These are phyloP conservation scores for Trichoderma sp. DNA, from an alignment of 2,329 filamentous ascomycete species.

Conservation along the genomic window DNA sequence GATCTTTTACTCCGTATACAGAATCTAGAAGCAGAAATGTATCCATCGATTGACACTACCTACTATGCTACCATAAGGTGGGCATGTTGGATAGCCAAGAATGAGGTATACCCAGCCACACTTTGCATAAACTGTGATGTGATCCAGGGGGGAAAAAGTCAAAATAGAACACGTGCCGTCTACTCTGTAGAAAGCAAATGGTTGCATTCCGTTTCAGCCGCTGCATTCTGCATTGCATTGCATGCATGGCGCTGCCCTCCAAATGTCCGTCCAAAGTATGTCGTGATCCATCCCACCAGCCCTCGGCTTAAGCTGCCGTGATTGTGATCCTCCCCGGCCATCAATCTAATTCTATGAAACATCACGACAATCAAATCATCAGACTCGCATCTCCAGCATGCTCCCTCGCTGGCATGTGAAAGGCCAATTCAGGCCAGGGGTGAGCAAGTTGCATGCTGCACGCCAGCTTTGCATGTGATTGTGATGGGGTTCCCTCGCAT, in stretches of 20 bases:
- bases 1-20: too few species aligned
- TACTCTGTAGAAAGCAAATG: neutral
- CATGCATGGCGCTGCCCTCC: neutral
- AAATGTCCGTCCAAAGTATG: neutral
- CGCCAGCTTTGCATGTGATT: constrained; percentile 18
- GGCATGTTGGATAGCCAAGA: neutral
- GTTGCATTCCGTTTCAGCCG: neutral
- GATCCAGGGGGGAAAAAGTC: neutral
- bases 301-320: neutral
- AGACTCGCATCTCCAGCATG: neutral
- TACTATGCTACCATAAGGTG: neutral
- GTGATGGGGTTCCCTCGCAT: constrained; percentile 20
- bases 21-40: neutral
- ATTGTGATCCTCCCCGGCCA: neutral
- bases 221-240: neutral
- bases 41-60: neutral
- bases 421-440: constrained; percentile 5
- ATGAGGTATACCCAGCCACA: neutral
- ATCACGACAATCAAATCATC: neutral
- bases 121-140: neutral
- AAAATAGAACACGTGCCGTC: neutral
- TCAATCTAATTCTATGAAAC: neutral
- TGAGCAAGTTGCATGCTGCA: neutral
- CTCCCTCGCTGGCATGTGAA: constrained; percentile 17
- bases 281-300: neutral